Evolutionary conservation across 305 asterid species (phyloP).

Genomic region (Solanum aculeatissimum): DNA sequence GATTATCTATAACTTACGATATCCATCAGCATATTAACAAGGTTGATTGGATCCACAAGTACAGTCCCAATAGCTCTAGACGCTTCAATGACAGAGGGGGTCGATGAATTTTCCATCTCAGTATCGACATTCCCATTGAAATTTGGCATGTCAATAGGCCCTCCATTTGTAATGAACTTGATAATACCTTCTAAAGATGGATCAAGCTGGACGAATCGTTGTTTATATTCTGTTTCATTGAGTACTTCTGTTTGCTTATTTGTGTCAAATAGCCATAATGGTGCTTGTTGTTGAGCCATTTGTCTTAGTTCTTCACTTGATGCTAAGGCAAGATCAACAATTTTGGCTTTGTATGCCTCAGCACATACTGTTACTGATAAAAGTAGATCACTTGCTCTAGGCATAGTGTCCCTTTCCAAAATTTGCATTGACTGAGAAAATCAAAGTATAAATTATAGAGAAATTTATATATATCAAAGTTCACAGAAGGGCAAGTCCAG

Average conservation of each 20-base stretch:
- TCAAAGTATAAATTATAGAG: background rate
- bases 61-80: conserved; percentile 40
- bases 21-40: conserved; percentile 37
- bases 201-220: conserved; percentile 27
- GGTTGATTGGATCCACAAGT: conserved; percentile 15
- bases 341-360: conserved; percentile 17
- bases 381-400: conserved; percentile 39
- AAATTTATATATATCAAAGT: background rate
- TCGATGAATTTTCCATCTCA: background rate
- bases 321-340: conserved; percentile 20
- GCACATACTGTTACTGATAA: conserved; percentile 32
- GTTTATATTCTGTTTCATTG: conserved; percentile 25
- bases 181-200: conserved; percentile 35
- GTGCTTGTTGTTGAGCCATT: conserved; percentile 25
- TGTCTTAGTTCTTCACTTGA: conserved; percentile 33
- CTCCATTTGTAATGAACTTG: conserved; percentile 17
- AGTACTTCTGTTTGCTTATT: conserved; percentile 20
- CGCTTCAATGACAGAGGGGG: conserved; percentile 12
- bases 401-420: background rate
- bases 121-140: conserved; percentile 2
- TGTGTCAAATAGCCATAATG: conserved; percentile 31
- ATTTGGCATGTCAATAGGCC: conserved; percentile 12
- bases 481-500: background rate
- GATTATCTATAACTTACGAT: conserved; percentile 19
- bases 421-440: background rate